Evolutionary conservation across 768 basidiomycete genomes (phyloP).

Genomic region (Tylopilus rubrobrunneus): DNA sequence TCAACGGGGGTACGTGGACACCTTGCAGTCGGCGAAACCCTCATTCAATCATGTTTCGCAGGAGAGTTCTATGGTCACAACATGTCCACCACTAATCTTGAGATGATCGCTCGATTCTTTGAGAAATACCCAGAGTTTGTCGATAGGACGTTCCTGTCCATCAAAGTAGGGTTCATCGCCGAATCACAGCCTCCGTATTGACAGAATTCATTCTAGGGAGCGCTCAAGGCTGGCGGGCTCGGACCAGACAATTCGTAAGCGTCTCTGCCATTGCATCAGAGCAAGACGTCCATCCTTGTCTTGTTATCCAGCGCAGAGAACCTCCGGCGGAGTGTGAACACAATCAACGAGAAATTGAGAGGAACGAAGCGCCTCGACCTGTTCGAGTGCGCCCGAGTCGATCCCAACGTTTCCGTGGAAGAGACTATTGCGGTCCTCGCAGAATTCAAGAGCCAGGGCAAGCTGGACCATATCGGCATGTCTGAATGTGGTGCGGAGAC

Average conservation of each 20-base stretch:
- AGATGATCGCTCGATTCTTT: constrained; percentile 49
- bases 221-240: background rate
- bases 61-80: constrained; percentile 58
- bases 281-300: background rate
- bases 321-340: constrained; percentile 42
- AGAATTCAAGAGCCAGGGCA: constrained; percentile 29
- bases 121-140: constrained; percentile 28
- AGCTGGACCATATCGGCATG: constrained; percentile 53
- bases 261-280: background rate
- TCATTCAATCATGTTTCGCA: constrained; percentile 7
- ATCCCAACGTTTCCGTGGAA: constrained; percentile 42
- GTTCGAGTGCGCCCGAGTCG: constrained; percentile 50
- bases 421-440: constrained; percentile 41
- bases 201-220: constrained; percentile 8
- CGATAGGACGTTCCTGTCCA: constrained; percentile 34
- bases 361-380: constrained; percentile 56
- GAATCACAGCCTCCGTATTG: background rate
- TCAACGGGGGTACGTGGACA: constrained; percentile 43
- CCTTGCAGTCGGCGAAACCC: background rate
- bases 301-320: constrained; percentile 29
- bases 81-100: constrained; percentile 40
- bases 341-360: constrained; percentile 43
- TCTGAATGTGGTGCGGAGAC: constrained; percentile 51
- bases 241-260: constrained; percentile 29
- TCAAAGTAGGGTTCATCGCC: constrained; percentile 22